Evolutionary conservation across 2,329 filamentous ascomycete species (phyloP).

Genomic region (Penicillium sp.): DNA sequence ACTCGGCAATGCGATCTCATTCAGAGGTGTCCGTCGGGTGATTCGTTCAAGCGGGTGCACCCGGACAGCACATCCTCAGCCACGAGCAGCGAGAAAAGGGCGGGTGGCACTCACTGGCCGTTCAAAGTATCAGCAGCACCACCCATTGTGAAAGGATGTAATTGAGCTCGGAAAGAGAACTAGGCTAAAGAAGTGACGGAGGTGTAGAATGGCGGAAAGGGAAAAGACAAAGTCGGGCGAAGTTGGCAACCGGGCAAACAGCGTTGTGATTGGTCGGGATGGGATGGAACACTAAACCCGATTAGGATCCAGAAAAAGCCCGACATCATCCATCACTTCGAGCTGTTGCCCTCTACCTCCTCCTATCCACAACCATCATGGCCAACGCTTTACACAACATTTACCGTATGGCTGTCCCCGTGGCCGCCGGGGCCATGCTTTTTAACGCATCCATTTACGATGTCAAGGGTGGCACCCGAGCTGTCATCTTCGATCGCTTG

Average conservation of each 20-base stretch:
- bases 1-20: background rate
- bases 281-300: constrained; percentile 39
- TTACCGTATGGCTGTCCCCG: constrained; percentile 59
- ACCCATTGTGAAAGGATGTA: constrained; percentile 34
- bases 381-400: constrained; percentile 34
- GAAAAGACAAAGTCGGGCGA: constrained; percentile 30
- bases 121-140: constrained; percentile 40
- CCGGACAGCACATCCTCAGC: constrained; percentile 11
- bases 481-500: constrained; percentile 95
- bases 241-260: no score
- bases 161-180: constrained; percentile 12
- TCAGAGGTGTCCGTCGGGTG: background rate
- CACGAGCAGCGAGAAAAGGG: background rate
- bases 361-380: constrained; percentile 39
- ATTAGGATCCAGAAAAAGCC: constrained; percentile 35
- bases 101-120: constrained; percentile 38
- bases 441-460: constrained; percentile 86
- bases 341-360: constrained; percentile 10
- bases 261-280: no score
- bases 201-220: constrained; percentile 19
- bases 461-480: constrained; percentile 87
- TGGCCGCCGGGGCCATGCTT: constrained; percentile 61
- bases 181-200: constrained; percentile 10
- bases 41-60: constrained; percentile 18
- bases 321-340: constrained; percentile 31